Evolutionary conservation across 345 rosid species (phyloP), one percentile per base, ranked within the genome.

Genomic region (Geranium brycei): DNA sequence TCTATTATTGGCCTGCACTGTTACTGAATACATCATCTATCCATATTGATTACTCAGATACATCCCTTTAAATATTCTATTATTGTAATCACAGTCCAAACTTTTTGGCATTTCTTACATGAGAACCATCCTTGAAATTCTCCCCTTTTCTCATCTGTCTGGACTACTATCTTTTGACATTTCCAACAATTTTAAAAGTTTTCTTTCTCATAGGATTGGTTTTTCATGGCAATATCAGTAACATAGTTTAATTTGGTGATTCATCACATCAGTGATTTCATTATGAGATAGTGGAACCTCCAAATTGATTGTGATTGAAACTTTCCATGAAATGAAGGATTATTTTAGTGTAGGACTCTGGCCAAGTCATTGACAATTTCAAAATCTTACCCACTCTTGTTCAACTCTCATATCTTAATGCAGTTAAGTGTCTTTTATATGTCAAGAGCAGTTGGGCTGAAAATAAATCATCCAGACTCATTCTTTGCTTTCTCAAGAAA

Each of bases 401-500:
- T 2, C 3, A 47, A 8, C 15, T 47, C 53, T 47, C 13, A 6
- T 47, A 47, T 47, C 11, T 6, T 47, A 47, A 47, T 47, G 14
- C 53, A 47, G 11, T 47, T 47, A 47, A 1, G 53, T 8, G 13
- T 47, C 53, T 47, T 13, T 47, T 47, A 8, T 47, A 47, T 47
- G 53, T 47, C 14, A 11, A 47, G 53, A 11, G 47, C 11, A 38
- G 47, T 38, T 38, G 47, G 11, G 6, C 47, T 10, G 6, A 10
- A 1, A 1, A 38, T 5, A 5, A 38, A 38, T 38, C 47, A 38
- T 38, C 47, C 47, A 38, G 6, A 38, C 47, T 47, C 53, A 6
- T 47, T 47, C 53, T 47, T 15, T 47, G 15, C 14, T 10, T 47
- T 47, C 53, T 6, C 53, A 47, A 47, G 69, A 72, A 11, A 63